Evolutionary conservation across 2,329 filamentous ascomycete species (phyloP).

Genomic region (Bipolaris victoriae): DNA sequence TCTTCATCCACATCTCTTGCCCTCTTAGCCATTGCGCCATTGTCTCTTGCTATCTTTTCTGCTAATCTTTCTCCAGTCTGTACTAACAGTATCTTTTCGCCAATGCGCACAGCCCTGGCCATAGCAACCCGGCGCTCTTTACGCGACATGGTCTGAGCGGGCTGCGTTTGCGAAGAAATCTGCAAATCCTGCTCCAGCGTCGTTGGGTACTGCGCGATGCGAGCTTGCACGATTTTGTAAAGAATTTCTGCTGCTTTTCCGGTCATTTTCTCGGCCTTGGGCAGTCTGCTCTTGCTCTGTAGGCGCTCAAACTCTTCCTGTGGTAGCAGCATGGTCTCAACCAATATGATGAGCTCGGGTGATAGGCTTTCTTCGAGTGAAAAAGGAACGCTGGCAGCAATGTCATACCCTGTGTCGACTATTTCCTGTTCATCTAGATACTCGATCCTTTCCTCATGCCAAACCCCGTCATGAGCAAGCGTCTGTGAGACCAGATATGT

Average conservation of each 20-base stretch:
- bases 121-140: constrained; percentile 54
- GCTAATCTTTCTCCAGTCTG: constrained; percentile 55
- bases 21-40: constrained; percentile 28
- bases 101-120: constrained; percentile 71
- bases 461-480: constrained; percentile 18
- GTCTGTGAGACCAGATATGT: constrained; percentile 60
- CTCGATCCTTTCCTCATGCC: constrained; percentile 45
- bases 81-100: constrained; percentile 72
- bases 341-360: constrained; percentile 51
- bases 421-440: constrained; percentile 68
- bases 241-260: constrained; percentile 50
- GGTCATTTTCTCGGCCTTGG: constrained; percentile 51
- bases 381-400: constrained; percentile 44
- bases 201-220: constrained; percentile 59
- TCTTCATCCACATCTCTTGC: constrained; percentile 33
- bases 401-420: constrained; percentile 75
- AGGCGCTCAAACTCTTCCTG: constrained; percentile 51
- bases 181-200: constrained; percentile 61
- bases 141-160: constrained; percentile 2
- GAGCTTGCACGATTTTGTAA: constrained; percentile 46
- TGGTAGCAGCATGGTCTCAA: constrained; percentile 54
- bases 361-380: constrained; percentile 47
- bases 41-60: constrained; percentile 40
- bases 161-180: constrained; percentile 50
- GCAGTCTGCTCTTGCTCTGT: constrained; percentile 51